phyloP scores from a whole-genome alignment of 345 rosid genomes.

The Hibiscus syriacus region DNA sequence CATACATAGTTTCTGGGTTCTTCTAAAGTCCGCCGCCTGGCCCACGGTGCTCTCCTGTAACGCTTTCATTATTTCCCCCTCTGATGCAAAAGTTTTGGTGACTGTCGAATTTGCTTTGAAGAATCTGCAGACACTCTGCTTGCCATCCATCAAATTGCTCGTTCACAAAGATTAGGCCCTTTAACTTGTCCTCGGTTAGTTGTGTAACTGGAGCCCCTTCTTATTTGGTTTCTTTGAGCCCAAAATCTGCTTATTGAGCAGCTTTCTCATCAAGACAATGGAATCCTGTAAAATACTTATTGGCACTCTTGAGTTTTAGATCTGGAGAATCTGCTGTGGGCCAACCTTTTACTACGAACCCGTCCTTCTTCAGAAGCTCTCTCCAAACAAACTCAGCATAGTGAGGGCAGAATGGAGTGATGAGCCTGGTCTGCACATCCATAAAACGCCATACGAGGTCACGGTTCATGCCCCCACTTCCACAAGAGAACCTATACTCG shows the following conservation, averaged over 20 bases:
- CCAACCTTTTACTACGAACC: slow-evolving; percentile 83
- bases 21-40: slow-evolving; percentile 51
- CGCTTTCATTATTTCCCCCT: slow-evolving; percentile 55
- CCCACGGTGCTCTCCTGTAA: slow-evolving; percentile 46
- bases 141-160: slow-evolving; percentile 83
- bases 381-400: slow-evolving; percentile 90
- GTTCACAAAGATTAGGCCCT: slow-evolving; percentile 65
- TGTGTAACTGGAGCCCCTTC: slow-evolving; percentile 50
- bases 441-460: slow-evolving; percentile 61
- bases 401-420: slow-evolving; percentile 91
- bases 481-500: slow-evolving; percentile 84
- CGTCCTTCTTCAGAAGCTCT: slow-evolving; percentile 68
- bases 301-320: slow-evolving; percentile 69
- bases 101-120: slow-evolving; percentile 49
- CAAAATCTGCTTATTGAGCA: slow-evolving; percentile 57
- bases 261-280: slow-evolving; percentile 68
- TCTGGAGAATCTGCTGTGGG: slow-evolving; percentile 64
- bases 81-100: slow-evolving; percentile 43
- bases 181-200: slow-evolving; percentile 39
- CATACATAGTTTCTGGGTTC: slow-evolving; percentile 68
- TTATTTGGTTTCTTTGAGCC: slow-evolving; percentile 69
- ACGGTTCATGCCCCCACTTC: slow-evolving; percentile 63
- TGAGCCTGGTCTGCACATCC: slow-evolving; percentile 87
- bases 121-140: slow-evolving; percentile 71
- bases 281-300: slow-evolving; percentile 89